Evolutionary conservation across 176 grass and related monocot species (phyloP), one percentile per base, ranked within the genome.

Genomic region (Thinopyrum elongatum): DNA sequence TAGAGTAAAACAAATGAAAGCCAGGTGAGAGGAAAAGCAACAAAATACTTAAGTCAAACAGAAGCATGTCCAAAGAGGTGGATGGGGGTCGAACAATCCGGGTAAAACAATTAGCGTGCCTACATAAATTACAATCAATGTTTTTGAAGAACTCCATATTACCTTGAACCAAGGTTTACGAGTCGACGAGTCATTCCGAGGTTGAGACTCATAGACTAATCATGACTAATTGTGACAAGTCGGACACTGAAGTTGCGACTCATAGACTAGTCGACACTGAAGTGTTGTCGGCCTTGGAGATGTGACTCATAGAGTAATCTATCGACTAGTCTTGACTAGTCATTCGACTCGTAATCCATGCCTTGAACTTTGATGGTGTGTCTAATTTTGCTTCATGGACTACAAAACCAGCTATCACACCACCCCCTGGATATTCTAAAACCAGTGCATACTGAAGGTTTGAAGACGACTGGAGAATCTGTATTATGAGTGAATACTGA

Each of bases 11-110:
- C 10, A 64, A 2, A 26, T 16, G 53, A 17, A 68, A 27, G 19
- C 31, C 27, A 71, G 63, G 26, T 5, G 34, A 82, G 23, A 41
- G 25, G 19, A 82, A 69, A 78, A 86, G 70, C 36, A 83, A 34
- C 34, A 65, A 38, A 53, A 36, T 66, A 21, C 36, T 22, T 19
- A 19, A 53, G 28, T 41, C 8, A 42, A 42, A 34, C 26, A 80
- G 31, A 17, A 57, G 17, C n/a, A 28, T 12, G 39, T 3, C 19
- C 28, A 29, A 80, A 30, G 16, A 69, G 19, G 38, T 69, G 64
- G 47, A 21, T 51, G 64, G 28, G 29, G 35, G 27, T 36, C 3
- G 28, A 82, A 57, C 44, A 55, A 70, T 55, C 28, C 3, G n/a
- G 63, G 7, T 22, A 51, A 68, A 82, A 25, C 14, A 33, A 34